Conservation (phyloP, 805 yeast species). For the Candida stauntonica region DNA sequence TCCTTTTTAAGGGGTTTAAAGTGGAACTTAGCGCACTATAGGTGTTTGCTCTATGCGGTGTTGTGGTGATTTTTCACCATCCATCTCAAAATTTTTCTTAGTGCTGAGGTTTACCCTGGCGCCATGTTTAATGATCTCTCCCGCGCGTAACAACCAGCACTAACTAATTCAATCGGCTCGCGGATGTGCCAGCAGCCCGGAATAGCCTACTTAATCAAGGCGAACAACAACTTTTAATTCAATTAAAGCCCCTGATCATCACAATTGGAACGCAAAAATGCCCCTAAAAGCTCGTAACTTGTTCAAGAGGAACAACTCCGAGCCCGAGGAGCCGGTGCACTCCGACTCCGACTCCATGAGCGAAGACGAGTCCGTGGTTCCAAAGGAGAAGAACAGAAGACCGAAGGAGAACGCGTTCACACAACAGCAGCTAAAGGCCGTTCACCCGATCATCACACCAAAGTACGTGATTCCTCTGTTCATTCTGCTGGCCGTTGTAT, state of each 20-base stretch:
- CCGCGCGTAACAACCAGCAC: constrained; percentile 11
- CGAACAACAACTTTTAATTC: too few relatives aligned
- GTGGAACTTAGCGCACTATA: too few relatives aligned
- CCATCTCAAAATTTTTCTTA: too few relatives aligned
- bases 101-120: constrained; percentile 11
- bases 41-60: not conserved
- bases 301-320: constrained; percentile 20
- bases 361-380: constrained; percentile 38
- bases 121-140: not conserved
- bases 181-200: not conserved
- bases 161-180: constrained; percentile 1
- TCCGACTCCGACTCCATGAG: constrained; percentile 41
- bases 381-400: constrained; percentile 48
- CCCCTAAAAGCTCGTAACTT: constrained; percentile 25
- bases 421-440: constrained; percentile 54
- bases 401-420: constrained; percentile 75
- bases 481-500: constrained; percentile 66
- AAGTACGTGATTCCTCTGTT: constrained; percentile 82
- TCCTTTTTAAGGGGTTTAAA: too few relatives aligned
- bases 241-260: too few relatives aligned
- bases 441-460: constrained; percentile 85
- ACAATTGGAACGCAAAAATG: constrained; percentile 6
- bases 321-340: constrained; percentile 13
- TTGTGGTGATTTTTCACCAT: not conserved
- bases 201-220: not conserved